These are phyloP conservation scores for Schwanniomyces sp. DNA, from an alignment of 805 yeast species.

Conservation along the genomic window DNA sequence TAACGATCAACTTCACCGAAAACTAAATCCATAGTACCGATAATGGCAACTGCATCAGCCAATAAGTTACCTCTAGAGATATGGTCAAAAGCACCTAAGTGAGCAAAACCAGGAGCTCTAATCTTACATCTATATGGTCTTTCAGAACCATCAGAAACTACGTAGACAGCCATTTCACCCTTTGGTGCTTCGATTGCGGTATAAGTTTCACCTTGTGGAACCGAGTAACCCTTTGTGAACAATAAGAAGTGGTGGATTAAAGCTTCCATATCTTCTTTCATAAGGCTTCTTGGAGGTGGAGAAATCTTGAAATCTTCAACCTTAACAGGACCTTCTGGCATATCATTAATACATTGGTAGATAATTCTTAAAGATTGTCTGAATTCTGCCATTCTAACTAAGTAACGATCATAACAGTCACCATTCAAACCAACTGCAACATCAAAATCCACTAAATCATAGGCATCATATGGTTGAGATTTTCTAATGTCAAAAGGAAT, in stretches of 20 bases:
- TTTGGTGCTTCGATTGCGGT: conserved; percentile 93
- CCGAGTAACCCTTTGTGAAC: conserved; percentile 85
- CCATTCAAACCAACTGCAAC: conserved; percentile 85
- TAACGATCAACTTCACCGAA: conserved; percentile 94
- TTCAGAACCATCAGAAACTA: conserved; percentile 86
- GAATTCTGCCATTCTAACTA: conserved; percentile 87
- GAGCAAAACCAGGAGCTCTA: conserved; percentile 94
- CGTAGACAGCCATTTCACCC: conserved; percentile 92
- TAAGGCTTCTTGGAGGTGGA: conserved; percentile 76
- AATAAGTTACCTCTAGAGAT: conserved; percentile 82
- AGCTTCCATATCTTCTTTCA: conserved; percentile 94
- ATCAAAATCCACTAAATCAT: conserved; percentile 82
- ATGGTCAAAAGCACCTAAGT: conserved; percentile 85
- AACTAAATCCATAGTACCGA: conserved; percentile 94
- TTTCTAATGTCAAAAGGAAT: conserved; percentile 84
- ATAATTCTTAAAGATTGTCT: conserved; percentile 87
- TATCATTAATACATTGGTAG: conserved; percentile 85
- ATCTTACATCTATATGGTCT: conserved; percentile 91
- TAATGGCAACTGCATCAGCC: conserved; percentile 91
- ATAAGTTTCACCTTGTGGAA: conserved; percentile 89
- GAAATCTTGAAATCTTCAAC: conserved; percentile 85
- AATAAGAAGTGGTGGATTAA: conserved; percentile 85
- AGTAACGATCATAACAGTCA: conserved; percentile 88
- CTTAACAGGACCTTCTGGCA: conserved; percentile 91
- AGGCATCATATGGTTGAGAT: conserved; percentile 87